Evolutionary conservation across 2,329 filamentous ascomycete genomes (phyloP), one percentile per base, ranked within the genome.

Genomic region (Aspergillus udagawae): DNA sequence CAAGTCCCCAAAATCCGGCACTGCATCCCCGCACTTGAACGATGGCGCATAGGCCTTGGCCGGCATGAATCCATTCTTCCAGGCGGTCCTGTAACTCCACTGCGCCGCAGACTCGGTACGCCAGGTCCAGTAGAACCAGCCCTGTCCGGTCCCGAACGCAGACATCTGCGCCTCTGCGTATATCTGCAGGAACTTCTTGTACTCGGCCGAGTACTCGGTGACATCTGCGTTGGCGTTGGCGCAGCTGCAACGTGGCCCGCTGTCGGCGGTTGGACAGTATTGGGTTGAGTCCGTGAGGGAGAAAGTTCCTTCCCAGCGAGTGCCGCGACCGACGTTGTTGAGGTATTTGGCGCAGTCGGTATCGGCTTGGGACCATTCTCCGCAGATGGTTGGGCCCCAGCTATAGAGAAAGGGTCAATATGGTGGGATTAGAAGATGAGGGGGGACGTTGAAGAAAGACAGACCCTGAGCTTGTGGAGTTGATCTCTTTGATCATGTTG

Each of bases 91-190:
- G 50, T 76, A 77, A 72, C 92, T 96, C 94, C 94, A 99, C 77
- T 97, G 91, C 58, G 86, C 81, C 51, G 89, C 87, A 63, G 77
- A 82, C 79, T 97, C 93, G 29, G 93, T 96, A 76, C 92, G 85
- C 93, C 94, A 96, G 35, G 92, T 97, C 94, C 94, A 99, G 77
- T 99, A 99, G 78, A 96, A 97, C 94, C 94, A 99, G 51, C 94
- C 94, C 88, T 90, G 94, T 5, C 90, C 91, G 61, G 88, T 86
- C 75, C 97, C 93, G 70, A 97, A 99, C 58, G 87, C 90, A 66
- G 88, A 82, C 91, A 99, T 99, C 78, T 99, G 94, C 54, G 92
- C 94, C 75, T 96, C 88, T 5, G 94, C 94, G 76, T 97, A 97
- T 75, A 90, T 90, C 63, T 85, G 83, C 61, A 99, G 79, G 75